Evolutionary conservation across 2,329 filamentous ascomycete species (phyloP).

Genomic region (Colletotrichum euphorbiae): DNA sequence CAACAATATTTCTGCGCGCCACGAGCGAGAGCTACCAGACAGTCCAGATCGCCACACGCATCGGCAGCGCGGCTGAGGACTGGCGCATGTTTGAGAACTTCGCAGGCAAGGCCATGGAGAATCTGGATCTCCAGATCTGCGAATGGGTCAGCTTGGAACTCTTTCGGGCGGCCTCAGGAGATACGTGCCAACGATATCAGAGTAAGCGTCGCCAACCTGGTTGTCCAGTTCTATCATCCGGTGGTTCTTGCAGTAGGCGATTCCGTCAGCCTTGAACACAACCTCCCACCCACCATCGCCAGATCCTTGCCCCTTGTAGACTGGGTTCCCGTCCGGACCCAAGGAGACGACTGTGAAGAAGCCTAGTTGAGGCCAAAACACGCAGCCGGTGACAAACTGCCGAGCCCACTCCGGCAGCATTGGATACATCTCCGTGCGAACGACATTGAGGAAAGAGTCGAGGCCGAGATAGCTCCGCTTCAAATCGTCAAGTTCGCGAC

Average conservation of each 20-base stretch:
- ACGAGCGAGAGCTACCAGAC: constrained; percentile 81
- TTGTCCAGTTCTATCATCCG: constrained; percentile 85
- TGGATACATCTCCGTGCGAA: constrained; percentile 72
- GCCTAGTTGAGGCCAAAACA: constrained; percentile 91
- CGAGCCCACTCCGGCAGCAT: constrained; percentile 71
- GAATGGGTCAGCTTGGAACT: constrained; percentile 5
- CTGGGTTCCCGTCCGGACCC: constrained; percentile 63
- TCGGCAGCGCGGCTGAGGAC: constrained; percentile 78
- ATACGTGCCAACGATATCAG: constrained; percentile 78
- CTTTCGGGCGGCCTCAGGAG: background rate
- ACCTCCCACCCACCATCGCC: constrained; percentile 77
- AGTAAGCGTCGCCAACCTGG: constrained; percentile 86
- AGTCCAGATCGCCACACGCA: constrained; percentile 87
- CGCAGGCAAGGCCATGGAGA: constrained; percentile 78
- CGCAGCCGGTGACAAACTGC: constrained; percentile 75
- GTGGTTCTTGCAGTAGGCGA: constrained; percentile 87
- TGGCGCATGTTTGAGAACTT: constrained; percentile 75
- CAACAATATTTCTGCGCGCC: constrained; percentile 82
- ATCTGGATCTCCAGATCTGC: constrained; percentile 90
- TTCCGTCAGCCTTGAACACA: constrained; percentile 77
- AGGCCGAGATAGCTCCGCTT: constrained; percentile 84
- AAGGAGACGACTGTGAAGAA: constrained; percentile 79
- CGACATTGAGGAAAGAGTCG: constrained; percentile 75
- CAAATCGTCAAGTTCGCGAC: constrained; percentile 79
- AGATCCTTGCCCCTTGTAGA: constrained; percentile 71